phyloP scores from a whole-genome alignment of 257 asterid genomes.

The Fraxinus americana region DNA sequence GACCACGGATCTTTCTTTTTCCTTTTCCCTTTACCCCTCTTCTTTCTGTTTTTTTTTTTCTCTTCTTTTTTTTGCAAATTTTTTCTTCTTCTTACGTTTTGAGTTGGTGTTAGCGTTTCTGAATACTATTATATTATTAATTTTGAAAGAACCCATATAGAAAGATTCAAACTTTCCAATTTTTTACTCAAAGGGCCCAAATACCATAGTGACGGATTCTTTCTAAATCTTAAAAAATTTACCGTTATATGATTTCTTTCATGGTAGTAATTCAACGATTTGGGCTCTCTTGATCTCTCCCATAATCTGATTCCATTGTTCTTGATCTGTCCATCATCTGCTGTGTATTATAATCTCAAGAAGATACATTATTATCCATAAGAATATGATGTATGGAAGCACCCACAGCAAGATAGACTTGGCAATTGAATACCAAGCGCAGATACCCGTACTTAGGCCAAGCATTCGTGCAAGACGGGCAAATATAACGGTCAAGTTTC shows the following conservation, averaged over 20 bases:
- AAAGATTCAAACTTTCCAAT: conserved; percentile 32
- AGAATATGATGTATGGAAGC: conserved; percentile 61
- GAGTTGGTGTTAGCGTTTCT: not conserved
- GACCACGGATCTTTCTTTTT: not conserved
- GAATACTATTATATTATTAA: not conserved
- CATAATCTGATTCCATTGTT: not conserved
- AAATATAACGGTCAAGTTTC: conserved; percentile 86
- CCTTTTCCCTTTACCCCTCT: not conserved
- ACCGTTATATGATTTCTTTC: conserved; percentile 3
- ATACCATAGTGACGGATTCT: conserved; percentile 15
- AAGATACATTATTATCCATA: not conserved
- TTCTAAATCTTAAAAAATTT: conserved; percentile 9
- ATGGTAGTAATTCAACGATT: not conserved
- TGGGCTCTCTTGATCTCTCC: not conserved
- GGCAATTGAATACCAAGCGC: conserved; percentile 68
- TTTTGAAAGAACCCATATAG: conserved; percentile 20
- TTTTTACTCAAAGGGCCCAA: conserved; percentile 8
- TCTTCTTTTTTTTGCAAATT: not conserved
- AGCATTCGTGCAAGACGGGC: conserved; percentile 94
- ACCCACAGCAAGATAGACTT: conserved; percentile 60
- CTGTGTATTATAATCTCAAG: not conserved
- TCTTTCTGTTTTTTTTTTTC: not conserved
- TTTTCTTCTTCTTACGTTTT: not conserved
- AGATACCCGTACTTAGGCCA: conserved; percentile 76
- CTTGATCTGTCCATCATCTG: not conserved